Percentiles rank a stretch among this genome's conserved stretches.
Conservation (phyloP, 495 filamentous ascomycete species). For the Xylaria scruposa region DNA sequence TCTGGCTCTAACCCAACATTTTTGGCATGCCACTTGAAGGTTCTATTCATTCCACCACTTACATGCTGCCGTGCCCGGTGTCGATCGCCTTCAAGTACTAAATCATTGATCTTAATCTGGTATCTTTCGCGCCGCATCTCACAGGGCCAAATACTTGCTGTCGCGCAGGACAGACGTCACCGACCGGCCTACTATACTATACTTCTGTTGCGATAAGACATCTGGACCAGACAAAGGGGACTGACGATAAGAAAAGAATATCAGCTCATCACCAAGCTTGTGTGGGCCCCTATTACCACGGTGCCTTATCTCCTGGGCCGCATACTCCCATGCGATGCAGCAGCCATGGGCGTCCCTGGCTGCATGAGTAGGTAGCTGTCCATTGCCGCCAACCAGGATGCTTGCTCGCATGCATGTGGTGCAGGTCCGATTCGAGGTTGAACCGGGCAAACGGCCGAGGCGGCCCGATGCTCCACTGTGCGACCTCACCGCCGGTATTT, state of each 20-base stretch:
- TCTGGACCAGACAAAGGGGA: no score
- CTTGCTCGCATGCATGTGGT: conserved; percentile 9
- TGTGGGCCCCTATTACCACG: background rate
- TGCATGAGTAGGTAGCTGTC: conserved; percentile 8
- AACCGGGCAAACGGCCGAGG: conserved; percentile 8
- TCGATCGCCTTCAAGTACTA: background rate
- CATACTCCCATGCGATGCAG: conserved; percentile 3
- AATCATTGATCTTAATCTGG: background rate
- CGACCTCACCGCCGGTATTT: background rate
- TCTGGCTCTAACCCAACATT: background rate
- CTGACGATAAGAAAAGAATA: conserved; percentile 1
- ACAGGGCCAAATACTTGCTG: no score
- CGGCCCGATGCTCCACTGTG: conserved; percentile 4
- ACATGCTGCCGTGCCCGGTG: background rate
- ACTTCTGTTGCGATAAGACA: background rate
- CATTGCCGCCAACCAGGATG: background rate
- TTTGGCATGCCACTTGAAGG: background rate
- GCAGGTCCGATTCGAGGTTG: conserved; percentile 6
- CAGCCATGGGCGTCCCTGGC: background rate
- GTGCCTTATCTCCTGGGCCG: conserved; percentile 10
- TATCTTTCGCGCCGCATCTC: no score
- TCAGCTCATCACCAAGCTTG: background rate
- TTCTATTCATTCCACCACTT: background rate
- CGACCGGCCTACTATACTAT: no score
- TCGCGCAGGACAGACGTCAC: no score